Conservation (phyloP, 2,329 filamentous ascomycete species). For the Stagonosporopsis rhizophila region DNA sequence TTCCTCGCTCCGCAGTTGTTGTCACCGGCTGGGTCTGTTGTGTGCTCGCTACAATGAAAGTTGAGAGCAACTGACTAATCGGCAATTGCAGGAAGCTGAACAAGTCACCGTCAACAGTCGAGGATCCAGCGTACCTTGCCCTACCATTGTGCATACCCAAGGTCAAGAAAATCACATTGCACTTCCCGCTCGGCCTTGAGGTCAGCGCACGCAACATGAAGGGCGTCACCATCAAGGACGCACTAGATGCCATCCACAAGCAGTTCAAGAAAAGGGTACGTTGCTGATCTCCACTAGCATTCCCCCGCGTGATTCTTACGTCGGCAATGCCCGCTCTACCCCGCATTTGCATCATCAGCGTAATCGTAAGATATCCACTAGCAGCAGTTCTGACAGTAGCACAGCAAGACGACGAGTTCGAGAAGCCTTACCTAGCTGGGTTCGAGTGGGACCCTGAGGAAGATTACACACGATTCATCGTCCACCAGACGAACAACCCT, state of each 20-base stretch:
- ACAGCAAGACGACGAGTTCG: constrained; percentile 90
- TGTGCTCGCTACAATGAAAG: background rate
- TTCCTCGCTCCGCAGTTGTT: background rate
- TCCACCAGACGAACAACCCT: constrained; percentile 77
- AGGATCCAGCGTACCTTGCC: constrained; percentile 85
- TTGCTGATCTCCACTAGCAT: constrained; percentile 17
- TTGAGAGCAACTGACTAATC: constrained; percentile 24
- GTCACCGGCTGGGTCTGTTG: background rate
- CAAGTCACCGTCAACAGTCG: constrained; percentile 76
- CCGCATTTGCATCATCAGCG: constrained; percentile 8
- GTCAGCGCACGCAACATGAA: constrained; percentile 90
- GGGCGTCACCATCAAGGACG: constrained; percentile 97
- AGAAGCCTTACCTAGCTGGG: constrained; percentile 84
- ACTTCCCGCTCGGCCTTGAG: constrained; percentile 86
- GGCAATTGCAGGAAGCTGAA: constrained; percentile 81
- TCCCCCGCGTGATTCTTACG: background rate
- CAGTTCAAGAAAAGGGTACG: constrained; percentile 94
- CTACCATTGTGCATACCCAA: constrained; percentile 79
- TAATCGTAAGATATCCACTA: too few species aligned
- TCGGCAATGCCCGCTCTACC: constrained; percentile 7
- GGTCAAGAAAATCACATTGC: constrained; percentile 92
- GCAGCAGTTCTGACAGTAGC: constrained; percentile 26
- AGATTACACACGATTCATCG: constrained; percentile 84
- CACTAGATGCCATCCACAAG: constrained; percentile 93
- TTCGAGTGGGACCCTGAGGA: constrained; percentile 98